A percentile compares a stretch with the other conserved stretches of the same genome.
Conservation (phyloP, 2,329 filamentous ascomycete genomes). For the Graphiopsis chlorocephala region DNA sequence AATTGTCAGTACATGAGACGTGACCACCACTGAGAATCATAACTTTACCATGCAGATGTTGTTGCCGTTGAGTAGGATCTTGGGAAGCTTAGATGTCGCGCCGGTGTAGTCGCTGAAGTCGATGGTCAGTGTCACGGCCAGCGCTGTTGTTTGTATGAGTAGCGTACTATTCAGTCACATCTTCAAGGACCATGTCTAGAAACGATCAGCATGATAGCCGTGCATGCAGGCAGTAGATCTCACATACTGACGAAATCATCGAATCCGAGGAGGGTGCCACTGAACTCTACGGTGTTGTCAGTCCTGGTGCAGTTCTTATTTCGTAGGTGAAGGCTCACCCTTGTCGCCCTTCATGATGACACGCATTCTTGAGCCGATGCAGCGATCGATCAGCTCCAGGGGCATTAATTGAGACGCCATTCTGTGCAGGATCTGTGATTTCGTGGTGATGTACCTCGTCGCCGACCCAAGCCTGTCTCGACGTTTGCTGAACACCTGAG, state of each 20-base stretch:
- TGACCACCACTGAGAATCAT: not conserved
- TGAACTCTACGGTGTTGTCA: conserved; percentile 68
- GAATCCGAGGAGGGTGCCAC: conserved; percentile 88
- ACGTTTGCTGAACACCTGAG: not conserved
- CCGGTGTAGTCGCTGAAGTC: conserved; percentile 78
- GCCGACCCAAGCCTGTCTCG: not conserved
- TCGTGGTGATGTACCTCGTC: conserved; percentile 32
- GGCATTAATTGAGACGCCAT: conserved; percentile 38
- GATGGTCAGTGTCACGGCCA: conserved; percentile 6
- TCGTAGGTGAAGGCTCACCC: conserved; percentile 54
- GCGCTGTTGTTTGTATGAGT: not conserved
- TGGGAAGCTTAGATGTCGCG: conserved; percentile 81
- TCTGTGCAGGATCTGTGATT: not conserved
- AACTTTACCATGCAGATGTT: conserved; percentile 92
- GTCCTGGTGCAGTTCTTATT: not conserved
- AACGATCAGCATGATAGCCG: not conserved
- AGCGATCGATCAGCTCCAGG: conserved; percentile 93
- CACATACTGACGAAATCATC: conserved; percentile 99
- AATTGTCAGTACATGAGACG: not conserved
- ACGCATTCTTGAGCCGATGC: conserved; percentile 96
- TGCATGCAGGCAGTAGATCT: not conserved
- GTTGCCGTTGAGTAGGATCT: conserved; percentile 95
- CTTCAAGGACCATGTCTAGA: conserved; percentile 94
- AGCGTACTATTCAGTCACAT: conserved; percentile 89
- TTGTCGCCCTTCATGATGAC: conserved; percentile 99